Evolutionary conservation across 306 rosid species (phyloP).

Genomic region (Betula pendula): DNA sequence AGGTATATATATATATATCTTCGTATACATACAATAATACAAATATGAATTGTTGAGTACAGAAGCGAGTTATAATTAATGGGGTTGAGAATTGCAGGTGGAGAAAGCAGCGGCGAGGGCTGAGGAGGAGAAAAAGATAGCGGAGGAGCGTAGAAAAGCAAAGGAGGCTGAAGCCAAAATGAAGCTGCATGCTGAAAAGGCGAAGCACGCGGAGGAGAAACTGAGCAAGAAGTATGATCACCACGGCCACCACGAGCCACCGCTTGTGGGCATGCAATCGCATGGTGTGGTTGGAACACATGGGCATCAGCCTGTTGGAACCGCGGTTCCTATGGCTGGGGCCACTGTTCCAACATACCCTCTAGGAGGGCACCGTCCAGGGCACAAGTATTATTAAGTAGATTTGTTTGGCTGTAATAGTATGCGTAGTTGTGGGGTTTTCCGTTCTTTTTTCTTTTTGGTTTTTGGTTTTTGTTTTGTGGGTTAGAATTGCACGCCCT

Average conservation of each 20-base stretch:
- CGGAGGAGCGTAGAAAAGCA: conserved; percentile 52
- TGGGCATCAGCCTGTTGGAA: neutral
- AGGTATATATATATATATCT: conserved; percentile 30
- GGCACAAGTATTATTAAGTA: neutral
- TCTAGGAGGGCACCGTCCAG: neutral
- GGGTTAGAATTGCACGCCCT: neutral
- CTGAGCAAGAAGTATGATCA: conserved; percentile 26
- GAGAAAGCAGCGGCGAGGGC: conserved; percentile 59
- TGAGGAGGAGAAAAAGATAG: conserved; percentile 49
- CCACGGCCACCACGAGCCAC: conserved; percentile 5
- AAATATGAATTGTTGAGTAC: too few species aligned
- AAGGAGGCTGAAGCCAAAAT: conserved; percentile 63
- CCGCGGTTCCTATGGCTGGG: neutral
- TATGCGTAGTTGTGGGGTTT: neutral
- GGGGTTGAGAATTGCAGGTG: too few species aligned
- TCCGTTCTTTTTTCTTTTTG: neutral
- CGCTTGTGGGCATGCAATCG: conserved; percentile 8
- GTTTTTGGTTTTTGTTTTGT: neutral
- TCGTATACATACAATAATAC: too few species aligned
- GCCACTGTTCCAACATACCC: conserved; percentile 1
- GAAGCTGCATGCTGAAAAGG: conserved; percentile 70
- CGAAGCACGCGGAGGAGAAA: conserved; percentile 55
- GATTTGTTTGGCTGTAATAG: neutral
- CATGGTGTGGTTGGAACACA: conserved; percentile 16
- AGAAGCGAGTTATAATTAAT: too few species aligned